These are phyloP conservation scores for Leishmania gerbilli DNA, from an alignment of 208 protist genomes.

Conservation along the genomic window DNA sequence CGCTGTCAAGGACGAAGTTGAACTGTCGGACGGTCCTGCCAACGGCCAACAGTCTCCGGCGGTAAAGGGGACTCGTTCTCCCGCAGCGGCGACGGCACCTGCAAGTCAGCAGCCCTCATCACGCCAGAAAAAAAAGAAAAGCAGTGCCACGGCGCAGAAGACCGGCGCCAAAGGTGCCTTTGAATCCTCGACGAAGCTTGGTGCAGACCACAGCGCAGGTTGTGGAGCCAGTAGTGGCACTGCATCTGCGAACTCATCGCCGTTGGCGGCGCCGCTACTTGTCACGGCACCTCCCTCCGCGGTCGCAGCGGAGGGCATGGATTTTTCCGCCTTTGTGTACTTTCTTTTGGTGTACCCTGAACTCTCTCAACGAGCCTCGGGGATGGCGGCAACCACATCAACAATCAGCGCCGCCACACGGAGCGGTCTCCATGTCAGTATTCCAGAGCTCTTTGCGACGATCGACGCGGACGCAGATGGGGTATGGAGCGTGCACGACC, in stretches of 20 bases:
- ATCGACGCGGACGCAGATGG: conserved; percentile 69
- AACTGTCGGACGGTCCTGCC: background rate
- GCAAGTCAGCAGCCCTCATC: background rate
- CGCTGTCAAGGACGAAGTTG: background rate
- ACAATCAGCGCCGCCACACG: conserved; percentile 13
- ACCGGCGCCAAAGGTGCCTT: background rate
- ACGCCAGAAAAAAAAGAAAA: background rate
- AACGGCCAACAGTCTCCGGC: background rate
- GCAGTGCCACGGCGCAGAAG: background rate
- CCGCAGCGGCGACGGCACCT: background rate
- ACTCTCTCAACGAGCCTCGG: conserved; percentile 15
- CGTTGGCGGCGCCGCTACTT: background rate
- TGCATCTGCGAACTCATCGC: background rate
- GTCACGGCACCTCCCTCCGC: background rate
- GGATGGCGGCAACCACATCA: background rate
- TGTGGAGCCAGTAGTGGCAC: background rate
- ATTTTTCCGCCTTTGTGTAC: conserved; percentile 68
- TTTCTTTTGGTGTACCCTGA: conserved; percentile 45
- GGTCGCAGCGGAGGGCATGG: conserved; percentile 29
- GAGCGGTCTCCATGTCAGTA: conserved; percentile 27
- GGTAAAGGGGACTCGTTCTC: background rate
- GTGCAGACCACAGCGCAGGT: background rate
- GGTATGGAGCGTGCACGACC: conserved; percentile 47
- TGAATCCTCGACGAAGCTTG: background rate
- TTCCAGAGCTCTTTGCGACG: conserved; percentile 42